Conservation (phyloP, 306 rosid species). For the Vigna nakashimae region DNA sequence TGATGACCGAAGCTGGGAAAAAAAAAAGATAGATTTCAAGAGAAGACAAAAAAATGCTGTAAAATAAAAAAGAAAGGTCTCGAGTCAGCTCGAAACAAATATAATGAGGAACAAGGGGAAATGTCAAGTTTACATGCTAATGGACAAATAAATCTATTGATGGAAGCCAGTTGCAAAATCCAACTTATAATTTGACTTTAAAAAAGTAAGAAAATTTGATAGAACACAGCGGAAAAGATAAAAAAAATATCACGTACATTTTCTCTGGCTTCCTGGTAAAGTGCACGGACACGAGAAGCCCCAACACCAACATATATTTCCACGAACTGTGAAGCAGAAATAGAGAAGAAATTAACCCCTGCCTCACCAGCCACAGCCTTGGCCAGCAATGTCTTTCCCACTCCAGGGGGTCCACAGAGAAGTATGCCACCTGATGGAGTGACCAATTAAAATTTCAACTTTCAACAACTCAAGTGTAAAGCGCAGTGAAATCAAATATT, state of each 20-base stretch:
- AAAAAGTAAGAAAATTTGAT: background rate
- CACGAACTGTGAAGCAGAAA: constrained; percentile 97
- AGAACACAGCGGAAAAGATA: constrained; percentile 32
- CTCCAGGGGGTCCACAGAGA: constrained; percentile 99
- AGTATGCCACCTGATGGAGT: constrained; percentile 90
- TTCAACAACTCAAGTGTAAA: constrained; percentile 41
- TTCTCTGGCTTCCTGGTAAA: constrained; percentile 94
- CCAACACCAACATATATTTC: constrained; percentile 98
- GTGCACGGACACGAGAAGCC: constrained; percentile 98
- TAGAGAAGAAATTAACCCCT: constrained; percentile 98
- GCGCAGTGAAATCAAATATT: constrained; percentile 25
- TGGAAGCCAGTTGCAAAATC: constrained; percentile 30
- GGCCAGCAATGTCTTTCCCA: constrained; percentile 96
- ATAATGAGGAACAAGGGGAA: constrained; percentile 32
- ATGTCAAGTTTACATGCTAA: constrained; percentile 13
- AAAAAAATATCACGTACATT: constrained; percentile 57
- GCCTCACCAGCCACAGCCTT: constrained; percentile 99
- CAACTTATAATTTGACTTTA: constrained; percentile 37
- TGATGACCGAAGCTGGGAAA: constrained; percentile 11
- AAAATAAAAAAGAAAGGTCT: constrained; percentile 8
- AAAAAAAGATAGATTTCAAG: constrained; percentile 26
- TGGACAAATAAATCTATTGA: constrained; percentile 7
- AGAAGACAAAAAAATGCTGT: constrained; percentile 1
- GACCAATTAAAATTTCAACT: constrained; percentile 43
- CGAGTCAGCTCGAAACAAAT: constrained; percentile 33